Percentiles rank a stretch among this genome's conserved stretches.
phyloP scores from a whole-genome alignment of 1,284 basidiomycete species.

The Sphaerobolus stellatus region DNA sequence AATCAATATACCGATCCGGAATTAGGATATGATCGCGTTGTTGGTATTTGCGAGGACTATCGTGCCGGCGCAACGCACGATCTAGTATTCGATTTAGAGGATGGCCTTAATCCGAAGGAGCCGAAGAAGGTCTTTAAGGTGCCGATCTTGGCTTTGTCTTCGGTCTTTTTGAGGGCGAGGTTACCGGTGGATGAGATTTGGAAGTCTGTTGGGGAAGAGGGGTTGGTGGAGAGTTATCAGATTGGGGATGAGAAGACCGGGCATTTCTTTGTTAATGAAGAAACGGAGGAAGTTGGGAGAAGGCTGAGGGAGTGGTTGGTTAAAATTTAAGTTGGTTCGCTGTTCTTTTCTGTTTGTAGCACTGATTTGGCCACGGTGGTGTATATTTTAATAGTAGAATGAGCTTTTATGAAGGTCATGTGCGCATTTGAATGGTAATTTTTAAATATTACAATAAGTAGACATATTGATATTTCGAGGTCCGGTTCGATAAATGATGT shows the following conservation, averaged over 20 bases:
- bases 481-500: too few relatives aligned
- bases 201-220: slow-evolving; percentile 17
- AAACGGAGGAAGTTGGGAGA: slow-evolving; percentile 18
- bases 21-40: slow-evolving; percentile 17
- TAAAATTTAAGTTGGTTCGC: too few relatives aligned
- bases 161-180: slow-evolving; percentile 20
- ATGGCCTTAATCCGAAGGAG: slow-evolving; percentile 18
- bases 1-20: slow-evolving; percentile 20
- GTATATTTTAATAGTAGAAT: too few relatives aligned
- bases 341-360: too few relatives aligned
- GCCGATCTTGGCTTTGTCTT: slow-evolving; percentile 23
- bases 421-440: too few relatives aligned
- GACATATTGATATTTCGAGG: too few relatives aligned
- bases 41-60: slow-evolving; percentile 26
- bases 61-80: slow-evolving; percentile 25
- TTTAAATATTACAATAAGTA: too few relatives aligned
- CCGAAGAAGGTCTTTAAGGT: slow-evolving; percentile 15
- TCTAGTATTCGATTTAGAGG: slow-evolving; percentile 18
- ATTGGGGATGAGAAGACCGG: slow-evolving; percentile 24
- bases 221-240: slow-evolving; percentile 15
- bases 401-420: too few relatives aligned
- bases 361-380: too few relatives aligned
- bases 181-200: slow-evolving; percentile 26
- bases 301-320: slow-evolving; percentile 18
- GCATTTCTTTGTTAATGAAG: slow-evolving; percentile 27